phyloP scores from a whole-genome alignment of 2,329 filamentous ascomycete genomes.

The Alternaria postmessia region DNA sequence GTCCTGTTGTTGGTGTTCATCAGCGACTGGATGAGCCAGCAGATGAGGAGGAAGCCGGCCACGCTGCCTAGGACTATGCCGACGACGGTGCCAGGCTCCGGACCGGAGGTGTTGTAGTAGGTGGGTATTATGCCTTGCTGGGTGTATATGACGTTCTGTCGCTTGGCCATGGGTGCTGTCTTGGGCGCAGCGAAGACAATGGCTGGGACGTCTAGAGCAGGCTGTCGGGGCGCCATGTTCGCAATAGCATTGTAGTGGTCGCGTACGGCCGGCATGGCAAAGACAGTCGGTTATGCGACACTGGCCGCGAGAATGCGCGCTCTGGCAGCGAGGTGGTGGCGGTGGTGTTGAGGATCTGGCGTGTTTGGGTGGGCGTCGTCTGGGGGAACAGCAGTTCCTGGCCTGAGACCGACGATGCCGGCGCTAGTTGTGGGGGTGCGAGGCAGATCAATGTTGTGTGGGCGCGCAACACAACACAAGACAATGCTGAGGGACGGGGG shows the following conservation, averaged over 20 bases:
- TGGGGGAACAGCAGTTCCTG: constrained; percentile 28
- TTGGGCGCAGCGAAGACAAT: constrained; percentile 24
- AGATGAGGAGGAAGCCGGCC: constrained; percentile 61
- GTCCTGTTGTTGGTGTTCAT: constrained; percentile 42
- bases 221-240: constrained; percentile 35
- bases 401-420: constrained; percentile 29
- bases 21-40: constrained; percentile 60
- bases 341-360: constrained; percentile 9
- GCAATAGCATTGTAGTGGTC: constrained; percentile 28
- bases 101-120: constrained; percentile 65
- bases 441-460: constrained; percentile 10
- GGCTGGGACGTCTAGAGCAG: constrained; percentile 23
- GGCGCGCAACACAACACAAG: constrained; percentile 11
- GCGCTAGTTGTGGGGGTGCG: constrained; percentile 29
- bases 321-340: constrained; percentile 12
- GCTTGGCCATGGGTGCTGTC: constrained; percentile 24
- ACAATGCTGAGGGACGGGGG: constrained; percentile 10
- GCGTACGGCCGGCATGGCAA: constrained; percentile 41
- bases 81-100: constrained; percentile 64
- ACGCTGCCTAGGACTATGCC: constrained; percentile 67
- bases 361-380: constrained; percentile 22
- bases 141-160: constrained; percentile 27
- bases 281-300: constrained; percentile 15
- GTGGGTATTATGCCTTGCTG: constrained; percentile 63
- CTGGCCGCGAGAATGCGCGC: constrained; percentile 19